Conservation (phyloP, 2,329 filamentous ascomycete genomes). For the Venturia nashicola region DNA sequence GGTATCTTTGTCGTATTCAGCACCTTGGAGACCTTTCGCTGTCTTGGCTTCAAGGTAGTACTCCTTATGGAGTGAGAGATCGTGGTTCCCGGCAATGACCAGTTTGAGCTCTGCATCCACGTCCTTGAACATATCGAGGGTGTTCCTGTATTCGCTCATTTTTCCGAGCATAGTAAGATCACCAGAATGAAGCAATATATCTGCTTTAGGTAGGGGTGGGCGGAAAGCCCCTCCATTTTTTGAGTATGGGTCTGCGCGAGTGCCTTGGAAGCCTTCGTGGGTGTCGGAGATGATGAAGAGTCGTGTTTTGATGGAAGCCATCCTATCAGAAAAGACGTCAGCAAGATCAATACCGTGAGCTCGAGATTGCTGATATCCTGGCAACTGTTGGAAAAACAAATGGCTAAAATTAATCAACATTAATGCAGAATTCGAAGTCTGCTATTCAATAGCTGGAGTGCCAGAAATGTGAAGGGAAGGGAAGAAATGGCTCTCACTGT, state of each 20-base stretch:
- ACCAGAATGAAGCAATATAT: constrained; percentile 46
- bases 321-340: not conserved
- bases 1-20: constrained; percentile 15
- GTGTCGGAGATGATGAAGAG: constrained; percentile 3
- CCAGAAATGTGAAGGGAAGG: too few species aligned
- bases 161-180: constrained; percentile 44
- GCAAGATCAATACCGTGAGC: too few species aligned
- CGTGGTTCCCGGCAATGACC: constrained; percentile 52
- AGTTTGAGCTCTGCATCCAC: constrained; percentile 46
- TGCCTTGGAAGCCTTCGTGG: not conserved
- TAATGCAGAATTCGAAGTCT: too few species aligned
- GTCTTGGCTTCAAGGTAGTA: constrained; percentile 26
- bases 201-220: constrained; percentile 29
- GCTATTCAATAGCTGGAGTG: too few species aligned
- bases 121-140: constrained; percentile 33
- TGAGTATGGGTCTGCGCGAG: not conserved
- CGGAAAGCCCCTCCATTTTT: not conserved
- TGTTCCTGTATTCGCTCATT: constrained; percentile 33
- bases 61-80: constrained; percentile 41
- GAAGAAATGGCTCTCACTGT: not conserved
- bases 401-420: too few species aligned
- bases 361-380: too few species aligned
- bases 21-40: constrained; percentile 19
- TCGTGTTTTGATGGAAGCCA: not conserved
- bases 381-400: too few species aligned